A percentile compares a stretch with the other conserved stretches of the same genome.
Evolutionary conservation across 164 flowering plant species (phyloP).

Genomic region (Magnolia kwangsiensis): DNA sequence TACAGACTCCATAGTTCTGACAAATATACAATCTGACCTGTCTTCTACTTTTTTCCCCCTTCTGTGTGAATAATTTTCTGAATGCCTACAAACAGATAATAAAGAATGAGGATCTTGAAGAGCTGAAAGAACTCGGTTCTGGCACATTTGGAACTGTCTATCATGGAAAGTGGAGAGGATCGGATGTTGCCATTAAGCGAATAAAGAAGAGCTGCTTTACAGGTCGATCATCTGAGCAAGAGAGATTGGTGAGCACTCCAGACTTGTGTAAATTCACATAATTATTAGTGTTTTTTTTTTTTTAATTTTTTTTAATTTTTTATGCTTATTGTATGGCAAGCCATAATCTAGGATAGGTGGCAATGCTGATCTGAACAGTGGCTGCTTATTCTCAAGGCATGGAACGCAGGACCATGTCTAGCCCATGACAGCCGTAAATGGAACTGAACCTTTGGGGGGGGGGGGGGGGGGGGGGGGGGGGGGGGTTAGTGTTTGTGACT

Average conservation of each 20-base stretch:
- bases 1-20: too few relatives aligned
- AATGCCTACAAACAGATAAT: slow-evolving; percentile 43
- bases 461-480: too few relatives aligned
- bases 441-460: background rate
- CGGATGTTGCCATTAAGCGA: slow-evolving; percentile 93
- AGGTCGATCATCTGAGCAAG: slow-evolving; percentile 94
- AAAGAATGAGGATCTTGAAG: slow-evolving; percentile 90
- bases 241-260: slow-evolving; percentile 64
- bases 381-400: background rate
- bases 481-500: too few relatives aligned
- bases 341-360: background rate
- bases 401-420: background rate
- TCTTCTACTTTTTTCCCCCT: background rate
- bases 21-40: too few relatives aligned
- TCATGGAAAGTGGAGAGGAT: slow-evolving; percentile 96
- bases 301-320: too few relatives aligned
- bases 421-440: background rate
- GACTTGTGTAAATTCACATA: too few relatives aligned
- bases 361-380: background rate
- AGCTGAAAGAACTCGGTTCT: slow-evolving; percentile 82
- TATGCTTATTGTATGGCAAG: background rate
- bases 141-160: slow-evolving; percentile 97
- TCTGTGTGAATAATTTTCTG: background rate
- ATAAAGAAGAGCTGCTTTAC: slow-evolving; percentile 90
- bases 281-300: background rate